Evolutionary conservation across 768 basidiomycete species (phyloP), one percentile per base, ranked within the genome.

Genomic region (Termitomyces sp.): DNA sequence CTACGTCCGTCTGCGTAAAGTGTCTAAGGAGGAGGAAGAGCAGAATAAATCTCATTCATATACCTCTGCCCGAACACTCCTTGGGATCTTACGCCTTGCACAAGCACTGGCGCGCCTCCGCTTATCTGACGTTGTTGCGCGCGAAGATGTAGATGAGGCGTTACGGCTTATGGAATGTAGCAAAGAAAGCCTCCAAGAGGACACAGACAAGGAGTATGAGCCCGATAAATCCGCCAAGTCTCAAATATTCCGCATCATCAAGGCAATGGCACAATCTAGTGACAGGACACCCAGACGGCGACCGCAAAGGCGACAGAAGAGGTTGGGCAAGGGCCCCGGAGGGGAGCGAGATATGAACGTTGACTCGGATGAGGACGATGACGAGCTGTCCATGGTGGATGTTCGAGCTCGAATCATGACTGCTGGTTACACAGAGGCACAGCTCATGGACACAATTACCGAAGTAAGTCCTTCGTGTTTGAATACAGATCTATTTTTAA

Each of bases 131-230:
- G 75, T 76, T 2, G 97, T 98, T 40, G 86, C 86, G 49, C 85
- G 87, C 56, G 80, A 82, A 39, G 97, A 99, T 68, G 95, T 99
- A 13, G 95, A 98, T 67, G 97, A 98, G 73, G 97, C 97, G 2
- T 78, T 99, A 61, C 87, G 97, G 39, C 77, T 99, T 60, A 98
- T 99, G 95, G 93, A 95, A 58, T 93, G 91, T 64, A 93, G 91
- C 75, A 99, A 98, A 72, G 90, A 92, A 67, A 93, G 88, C 67
- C 75, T 99, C 64, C 79, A 86, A 55, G 92, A 95, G 45, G 92
- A 93, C 12, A 83, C 85, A 20, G 88, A 89, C 43, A 79, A 80
- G 44, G 88, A 85, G 34, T 74, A 76, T 30, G 88, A 89, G 34
- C 78, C 79, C 4, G 96, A 99, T 68, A 83, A 84, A 62, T 93